phyloP scores from a whole-genome alignment of 768 basidiomycete species.

The Cyathus striatus region DNA sequence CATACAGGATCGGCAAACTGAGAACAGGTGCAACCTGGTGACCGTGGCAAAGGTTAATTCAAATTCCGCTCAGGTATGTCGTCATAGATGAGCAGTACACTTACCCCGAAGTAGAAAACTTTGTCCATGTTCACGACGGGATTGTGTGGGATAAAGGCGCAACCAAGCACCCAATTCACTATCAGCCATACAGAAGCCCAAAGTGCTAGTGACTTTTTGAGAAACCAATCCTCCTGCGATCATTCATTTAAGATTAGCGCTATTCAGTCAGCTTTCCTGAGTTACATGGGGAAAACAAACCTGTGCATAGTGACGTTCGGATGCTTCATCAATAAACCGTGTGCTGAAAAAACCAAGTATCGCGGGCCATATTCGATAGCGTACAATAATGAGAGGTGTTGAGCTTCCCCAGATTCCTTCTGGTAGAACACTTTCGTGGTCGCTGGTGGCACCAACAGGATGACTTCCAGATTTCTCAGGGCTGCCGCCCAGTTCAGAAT shows the following conservation, averaged over 20 bases:
- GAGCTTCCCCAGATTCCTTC: conserved; percentile 22
- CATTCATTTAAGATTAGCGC: too few species aligned
- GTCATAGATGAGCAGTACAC: conserved; percentile 5
- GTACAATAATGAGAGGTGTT: conserved; percentile 35
- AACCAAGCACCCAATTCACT: conserved; percentile 64
- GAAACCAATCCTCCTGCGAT: conserved; percentile 66
- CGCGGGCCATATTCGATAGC: conserved; percentile 55
- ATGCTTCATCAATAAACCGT: conserved; percentile 52
- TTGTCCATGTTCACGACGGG: conserved; percentile 44
- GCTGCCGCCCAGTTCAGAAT: conserved; percentile 44
- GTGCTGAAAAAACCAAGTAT: conserved; percentile 55
- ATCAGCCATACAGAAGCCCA: conserved; percentile 64
- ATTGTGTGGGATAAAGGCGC: conserved; percentile 37
- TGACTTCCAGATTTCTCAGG: conserved; percentile 46
- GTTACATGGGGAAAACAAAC: too few species aligned
- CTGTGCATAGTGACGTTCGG: conserved; percentile 40
- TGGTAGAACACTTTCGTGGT: conserved; percentile 21
- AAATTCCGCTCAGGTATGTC: neutral
- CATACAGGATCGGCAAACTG: conserved; percentile 55
- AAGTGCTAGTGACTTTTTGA: conserved; percentile 58
- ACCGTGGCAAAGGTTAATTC: neutral
- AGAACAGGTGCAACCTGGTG: conserved; percentile 53
- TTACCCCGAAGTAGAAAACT: conserved; percentile 53
- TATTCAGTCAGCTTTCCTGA: too few species aligned
- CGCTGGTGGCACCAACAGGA: conserved; percentile 19